phyloP scores from a whole-genome alignment of 129 eudicot species.

The Calendula officinalis region DNA sequence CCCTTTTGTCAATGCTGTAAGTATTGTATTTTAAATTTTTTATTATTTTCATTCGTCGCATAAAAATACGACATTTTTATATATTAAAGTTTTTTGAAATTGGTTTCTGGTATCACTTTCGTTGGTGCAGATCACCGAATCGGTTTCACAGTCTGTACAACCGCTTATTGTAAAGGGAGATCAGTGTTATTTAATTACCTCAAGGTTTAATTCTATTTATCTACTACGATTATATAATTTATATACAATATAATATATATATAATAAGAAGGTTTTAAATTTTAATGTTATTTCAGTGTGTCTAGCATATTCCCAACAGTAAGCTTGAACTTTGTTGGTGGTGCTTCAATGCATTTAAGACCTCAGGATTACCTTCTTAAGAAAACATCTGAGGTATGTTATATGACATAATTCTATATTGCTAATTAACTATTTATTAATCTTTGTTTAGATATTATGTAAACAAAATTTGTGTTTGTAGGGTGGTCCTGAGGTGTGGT shows the following conservation, averaged over 20 bases:
- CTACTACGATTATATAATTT: too few relatives aligned
- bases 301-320: constrained; percentile 67
- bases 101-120: not conserved
- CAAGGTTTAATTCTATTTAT: constrained; percentile 48
- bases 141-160: constrained; percentile 60
- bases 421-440: not conserved
- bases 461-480: constrained; percentile 20
- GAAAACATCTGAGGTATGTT: constrained; percentile 73
- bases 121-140: constrained; percentile 68
- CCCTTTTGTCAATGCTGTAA: constrained; percentile 76
- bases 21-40: constrained; percentile 12
- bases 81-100: too few relatives aligned
- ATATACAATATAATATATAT: not conserved
- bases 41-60: too few relatives aligned
- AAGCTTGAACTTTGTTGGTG: constrained; percentile 86
- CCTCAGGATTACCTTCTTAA: constrained; percentile 93
- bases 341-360: constrained; percentile 69
- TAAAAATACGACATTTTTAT: not conserved
- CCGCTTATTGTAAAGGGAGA: constrained; percentile 67
- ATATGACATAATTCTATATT: not conserved
- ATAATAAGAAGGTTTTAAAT: not conserved
- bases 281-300: constrained; percentile 43
- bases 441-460: not conserved
- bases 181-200: constrained; percentile 67
- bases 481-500: constrained; percentile 85